Evolutionary conservation across 2,329 filamentous ascomycete species (phyloP), one percentile per base, ranked within the genome.

Genomic region (Hymenoscyphus salicellus): DNA sequence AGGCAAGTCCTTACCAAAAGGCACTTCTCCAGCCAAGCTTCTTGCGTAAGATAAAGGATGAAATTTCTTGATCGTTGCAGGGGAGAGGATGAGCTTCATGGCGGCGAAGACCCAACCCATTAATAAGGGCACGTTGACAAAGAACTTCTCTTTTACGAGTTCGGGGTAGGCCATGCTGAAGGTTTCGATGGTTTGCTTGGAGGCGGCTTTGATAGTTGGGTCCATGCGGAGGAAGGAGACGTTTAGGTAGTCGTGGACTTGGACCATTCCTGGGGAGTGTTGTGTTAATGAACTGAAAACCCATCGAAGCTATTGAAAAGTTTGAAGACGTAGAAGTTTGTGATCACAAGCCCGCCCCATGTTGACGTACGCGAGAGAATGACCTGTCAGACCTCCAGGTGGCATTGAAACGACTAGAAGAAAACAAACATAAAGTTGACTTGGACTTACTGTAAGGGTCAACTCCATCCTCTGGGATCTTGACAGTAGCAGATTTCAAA

Each of bases 221-320:
- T 94, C 89, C 81, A 91, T 88, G 66, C 92, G 88, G 71, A 97
- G 83, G 83, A 97, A 97, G 74, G 88, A 92, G 75, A 96, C 88
- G 68, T 87, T 89, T 72, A 91, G 86, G 82, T 97, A 97, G 81
- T 98, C 94, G 79, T 98, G 94, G 32, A 97, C 88, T 78, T 97
- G 93, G 72, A 91, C 85, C 81, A 96, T 93, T 16, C 60, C 60
- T 61, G 33, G 8, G 20, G 30, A 16, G 17, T 55, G 41, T n/a
- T 43, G 14, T 38, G 20, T 52, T 26, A 23, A n/a, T n/a, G 20
- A 14, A 10, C 1, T 26, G 36, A 17, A 16, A 38, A 14, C 11
- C 4, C 14, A 38, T 4, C 5, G 36, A 14, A 14, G 11, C 11
- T 17, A 17, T 38, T 38, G 6, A 30, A 6, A 30, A 30, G 11